Evolutionary conservation across 2,329 filamentous ascomycete species (phyloP).

Genomic region (Proliferodiscus dingleyae): DNA sequence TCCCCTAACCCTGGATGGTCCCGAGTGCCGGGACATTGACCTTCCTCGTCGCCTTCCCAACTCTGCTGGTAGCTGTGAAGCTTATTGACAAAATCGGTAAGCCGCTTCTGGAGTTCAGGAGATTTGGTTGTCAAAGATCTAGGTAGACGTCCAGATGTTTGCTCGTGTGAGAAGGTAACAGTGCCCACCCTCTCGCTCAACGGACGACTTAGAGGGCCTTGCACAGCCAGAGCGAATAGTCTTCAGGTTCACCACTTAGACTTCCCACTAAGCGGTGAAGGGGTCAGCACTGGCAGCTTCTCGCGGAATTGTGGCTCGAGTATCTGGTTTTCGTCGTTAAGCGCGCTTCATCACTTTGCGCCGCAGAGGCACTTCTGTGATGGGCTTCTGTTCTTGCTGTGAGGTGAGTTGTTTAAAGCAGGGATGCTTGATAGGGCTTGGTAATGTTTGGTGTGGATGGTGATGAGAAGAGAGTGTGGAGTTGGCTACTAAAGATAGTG

Average conservation of each 20-base stretch:
- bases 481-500: constrained; percentile 9
- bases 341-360: constrained; percentile 20
- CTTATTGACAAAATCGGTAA: constrained; percentile 31
- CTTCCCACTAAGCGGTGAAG: constrained; percentile 22
- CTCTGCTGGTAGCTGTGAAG: constrained; percentile 32
- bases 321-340: constrained; percentile 15
- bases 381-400: constrained; percentile 24
- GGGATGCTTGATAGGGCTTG: constrained; percentile 19
- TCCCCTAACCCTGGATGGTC: constrained; percentile 50
- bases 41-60: constrained; percentile 32
- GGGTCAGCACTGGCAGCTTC: constrained; percentile 21
- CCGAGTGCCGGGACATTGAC: constrained; percentile 55
- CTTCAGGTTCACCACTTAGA: constrained; percentile 24
- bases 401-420: constrained; percentile 25
- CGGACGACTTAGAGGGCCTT: constrained; percentile 31
- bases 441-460: too few relatives aligned
- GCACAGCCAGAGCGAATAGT: constrained; percentile 38
- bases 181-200: constrained; percentile 31
- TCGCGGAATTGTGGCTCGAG: constrained; percentile 19
- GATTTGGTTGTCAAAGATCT: constrained; percentile 25
- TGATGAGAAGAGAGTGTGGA: constrained; percentile 13
- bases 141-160: constrained; percentile 26
- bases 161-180: constrained; percentile 29
- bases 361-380: constrained; percentile 14
- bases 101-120: constrained; percentile 28